Evolutionary conservation across 305 asterid genomes (phyloP).

Genomic region (Rubia balearica): DNA sequence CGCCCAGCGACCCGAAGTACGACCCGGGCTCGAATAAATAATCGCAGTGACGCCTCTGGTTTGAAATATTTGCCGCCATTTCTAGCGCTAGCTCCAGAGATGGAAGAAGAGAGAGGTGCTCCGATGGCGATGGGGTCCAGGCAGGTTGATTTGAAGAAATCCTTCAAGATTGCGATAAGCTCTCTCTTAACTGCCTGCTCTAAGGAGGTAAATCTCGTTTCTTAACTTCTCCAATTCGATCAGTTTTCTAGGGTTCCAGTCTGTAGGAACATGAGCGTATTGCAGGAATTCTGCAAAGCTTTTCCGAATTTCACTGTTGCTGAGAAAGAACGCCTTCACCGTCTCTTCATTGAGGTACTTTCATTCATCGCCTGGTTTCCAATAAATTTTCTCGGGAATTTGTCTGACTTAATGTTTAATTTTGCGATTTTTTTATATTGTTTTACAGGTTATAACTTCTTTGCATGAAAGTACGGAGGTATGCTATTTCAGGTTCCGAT

Average conservation of each 20-base stretch:
- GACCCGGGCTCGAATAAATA: neutral
- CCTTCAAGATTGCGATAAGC: constrained; percentile 41
- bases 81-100: neutral
- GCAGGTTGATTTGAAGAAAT: constrained; percentile 47
- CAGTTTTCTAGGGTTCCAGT: neutral
- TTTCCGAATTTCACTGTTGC: constrained; percentile 42
- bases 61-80: neutral
- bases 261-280: neutral
- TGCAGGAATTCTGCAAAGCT: constrained; percentile 45
- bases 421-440: neutral
- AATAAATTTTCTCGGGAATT: neutral
- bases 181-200: constrained; percentile 51
- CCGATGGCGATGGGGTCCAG: constrained; percentile 57
- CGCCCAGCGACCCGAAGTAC: too few species aligned
- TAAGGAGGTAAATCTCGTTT: constrained; percentile 31
- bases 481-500: constrained; percentile 4
- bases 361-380: neutral
- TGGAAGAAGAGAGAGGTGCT: constrained; percentile 6
- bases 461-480: constrained; percentile 58
- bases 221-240: neutral
- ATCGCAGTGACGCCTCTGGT: neutral
- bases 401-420: constrained; percentile 12
- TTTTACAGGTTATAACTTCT: constrained; percentile 51
- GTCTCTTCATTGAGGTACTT: constrained; percentile 48
- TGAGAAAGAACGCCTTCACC: constrained; percentile 54